Conservation (phyloP, 805 yeast genomes). For the Candida sonorensis region DNA sequence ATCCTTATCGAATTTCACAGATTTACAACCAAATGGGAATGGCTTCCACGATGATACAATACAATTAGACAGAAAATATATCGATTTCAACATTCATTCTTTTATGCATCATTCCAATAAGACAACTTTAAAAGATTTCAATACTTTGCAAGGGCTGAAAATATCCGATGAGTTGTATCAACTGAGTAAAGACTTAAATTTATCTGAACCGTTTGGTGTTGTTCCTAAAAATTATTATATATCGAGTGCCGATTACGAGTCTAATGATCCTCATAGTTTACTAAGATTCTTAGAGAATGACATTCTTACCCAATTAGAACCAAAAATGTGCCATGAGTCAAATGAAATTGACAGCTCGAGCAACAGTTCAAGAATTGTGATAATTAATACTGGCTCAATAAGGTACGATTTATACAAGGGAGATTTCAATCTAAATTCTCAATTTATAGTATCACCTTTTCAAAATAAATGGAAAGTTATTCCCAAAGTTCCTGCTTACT, state of each 20-base stretch:
- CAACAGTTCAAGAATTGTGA: conserved; percentile 41
- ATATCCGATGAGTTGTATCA: conserved; percentile 37
- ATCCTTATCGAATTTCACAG: conserved; percentile 34
- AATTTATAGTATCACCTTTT: conserved; percentile 81
- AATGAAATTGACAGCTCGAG: conserved; percentile 6
- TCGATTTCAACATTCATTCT: conserved; percentile 75
- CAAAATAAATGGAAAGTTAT: conserved; percentile 71
- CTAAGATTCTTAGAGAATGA: conserved; percentile 50
- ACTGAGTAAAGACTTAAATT: conserved; percentile 38
- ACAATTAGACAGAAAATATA: conserved; percentile 52
- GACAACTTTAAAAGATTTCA: conserved; percentile 30
- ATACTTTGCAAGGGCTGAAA: conserved; percentile 47
- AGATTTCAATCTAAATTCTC: conserved; percentile 71
- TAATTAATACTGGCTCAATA: conserved; percentile 82
- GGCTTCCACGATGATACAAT: conserved; percentile 4
- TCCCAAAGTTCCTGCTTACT: conserved; percentile 44
- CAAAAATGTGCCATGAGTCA: conserved; percentile 16
- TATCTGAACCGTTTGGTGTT: conserved; percentile 53
- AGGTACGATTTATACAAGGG: conserved; percentile 85
- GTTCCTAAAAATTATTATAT: conserved; percentile 65
- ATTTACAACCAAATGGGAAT: conserved; percentile 2
- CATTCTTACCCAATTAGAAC: conserved; percentile 35
- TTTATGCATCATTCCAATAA: conserved; percentile 54
- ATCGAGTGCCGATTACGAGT: conserved; percentile 52
- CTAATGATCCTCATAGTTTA: conserved; percentile 46